phyloP scores from a whole-genome alignment of 306 rosid species.

The Ziziphus jujuba region DNA sequence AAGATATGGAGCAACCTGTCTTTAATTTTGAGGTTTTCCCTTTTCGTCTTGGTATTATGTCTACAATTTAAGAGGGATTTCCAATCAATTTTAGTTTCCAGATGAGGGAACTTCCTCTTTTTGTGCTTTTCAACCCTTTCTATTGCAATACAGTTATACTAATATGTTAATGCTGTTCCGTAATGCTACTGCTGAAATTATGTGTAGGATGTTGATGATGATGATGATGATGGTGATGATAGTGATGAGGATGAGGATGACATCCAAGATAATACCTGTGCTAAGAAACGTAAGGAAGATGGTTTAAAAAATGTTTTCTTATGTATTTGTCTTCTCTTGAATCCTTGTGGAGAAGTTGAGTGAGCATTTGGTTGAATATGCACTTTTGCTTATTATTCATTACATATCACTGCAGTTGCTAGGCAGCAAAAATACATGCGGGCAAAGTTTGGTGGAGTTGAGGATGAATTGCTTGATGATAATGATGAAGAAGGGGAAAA shows the following conservation, averaged over 20 bases:
- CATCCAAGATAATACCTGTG: constrained; percentile 27
- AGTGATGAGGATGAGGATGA: constrained; percentile 19
- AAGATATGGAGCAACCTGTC: constrained; percentile 64
- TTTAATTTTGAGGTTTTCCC: constrained; percentile 59
- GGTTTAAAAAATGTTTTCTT: background rate
- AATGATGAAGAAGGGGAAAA: constrained; percentile 66
- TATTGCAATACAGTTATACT: background rate
- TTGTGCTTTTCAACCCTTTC: background rate
- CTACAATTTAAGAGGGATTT: background rate
- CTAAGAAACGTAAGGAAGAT: constrained; percentile 58
- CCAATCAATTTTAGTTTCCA: background rate
- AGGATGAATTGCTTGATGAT: constrained; percentile 56
- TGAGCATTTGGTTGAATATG: background rate
- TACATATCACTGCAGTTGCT: constrained; percentile 45
- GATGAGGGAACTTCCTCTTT: background rate
- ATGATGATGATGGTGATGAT: constrained; percentile 26
- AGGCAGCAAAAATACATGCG: constrained; percentile 54
- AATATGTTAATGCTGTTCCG: background rate
- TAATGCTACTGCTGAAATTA: background rate
- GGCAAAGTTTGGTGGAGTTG: constrained; percentile 63
- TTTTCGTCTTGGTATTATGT: background rate
- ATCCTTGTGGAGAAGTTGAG: background rate
- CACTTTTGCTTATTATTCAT: constrained; percentile 11
- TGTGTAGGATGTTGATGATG: constrained; percentile 30
- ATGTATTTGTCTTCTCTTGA: background rate